Conservation (phyloP, 331 rosid species). For the Prunus yedoensis region DNA sequence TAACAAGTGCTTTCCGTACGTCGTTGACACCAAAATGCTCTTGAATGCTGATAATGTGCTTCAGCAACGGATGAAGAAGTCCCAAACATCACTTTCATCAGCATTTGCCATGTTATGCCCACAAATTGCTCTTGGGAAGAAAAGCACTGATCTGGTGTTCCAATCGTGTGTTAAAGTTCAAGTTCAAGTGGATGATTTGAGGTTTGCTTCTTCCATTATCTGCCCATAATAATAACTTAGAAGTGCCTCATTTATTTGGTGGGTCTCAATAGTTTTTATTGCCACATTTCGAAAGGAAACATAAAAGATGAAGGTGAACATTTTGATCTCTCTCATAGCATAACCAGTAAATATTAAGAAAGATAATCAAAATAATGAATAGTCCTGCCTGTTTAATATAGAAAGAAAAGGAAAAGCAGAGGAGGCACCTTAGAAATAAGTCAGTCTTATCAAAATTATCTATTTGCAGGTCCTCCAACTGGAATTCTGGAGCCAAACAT, state of each 20-base stretch:
- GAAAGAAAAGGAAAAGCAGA: not conserved
- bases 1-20: constrained; percentile 64
- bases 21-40: constrained; percentile 85
- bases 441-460: constrained; percentile 3
- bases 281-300: not conserved
- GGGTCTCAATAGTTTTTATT: not conserved
- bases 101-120: constrained; percentile 79
- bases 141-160: constrained; percentile 34
- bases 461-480: constrained; percentile 71
- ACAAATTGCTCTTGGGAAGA: constrained; percentile 55
- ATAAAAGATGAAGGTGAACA: not conserved
- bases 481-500: constrained; percentile 95
- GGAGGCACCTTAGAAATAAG: constrained; percentile 3
- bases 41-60: constrained; percentile 51
- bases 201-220: constrained; percentile 50
- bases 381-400: not conserved
- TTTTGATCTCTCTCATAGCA: not conserved
- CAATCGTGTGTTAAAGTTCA: constrained; percentile 57
- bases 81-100: constrained; percentile 66
- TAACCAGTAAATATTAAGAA: not conserved
- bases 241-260: constrained; percentile 2
- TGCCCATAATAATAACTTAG: constrained; percentile 6
- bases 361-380: not conserved
- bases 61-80: constrained; percentile 65
- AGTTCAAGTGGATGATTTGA: constrained; percentile 72